Evolutionary conservation across 805 yeast species (phyloP).

Genomic region (Suhomyces xylopsoci): DNA sequence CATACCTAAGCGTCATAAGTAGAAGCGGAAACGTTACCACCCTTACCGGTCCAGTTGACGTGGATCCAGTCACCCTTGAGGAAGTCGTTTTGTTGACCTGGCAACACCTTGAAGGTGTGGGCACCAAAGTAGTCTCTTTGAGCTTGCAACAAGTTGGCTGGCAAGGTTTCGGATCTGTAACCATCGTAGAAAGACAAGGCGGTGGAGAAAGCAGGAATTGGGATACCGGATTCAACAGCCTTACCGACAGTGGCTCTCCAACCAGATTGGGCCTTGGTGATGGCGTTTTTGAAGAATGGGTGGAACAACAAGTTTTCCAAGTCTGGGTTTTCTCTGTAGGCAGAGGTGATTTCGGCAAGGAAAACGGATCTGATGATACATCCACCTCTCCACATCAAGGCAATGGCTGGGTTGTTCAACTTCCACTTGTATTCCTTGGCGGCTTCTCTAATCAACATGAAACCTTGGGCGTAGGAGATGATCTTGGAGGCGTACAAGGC

Average conservation of each 20-base stretch:
- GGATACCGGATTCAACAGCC: conserved; percentile 84
- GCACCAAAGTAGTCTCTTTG: conserved; percentile 99
- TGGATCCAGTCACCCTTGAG: conserved; percentile 81
- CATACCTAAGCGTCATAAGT: conserved; percentile 78
- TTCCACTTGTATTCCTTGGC: conserved; percentile 96
- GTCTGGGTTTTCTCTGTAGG: conserved; percentile 90
- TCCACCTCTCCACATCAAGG: conserved; percentile 99
- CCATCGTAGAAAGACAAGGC: conserved; percentile 98
- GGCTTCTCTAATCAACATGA: conserved; percentile 98
- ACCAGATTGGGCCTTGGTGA: conserved; percentile 87
- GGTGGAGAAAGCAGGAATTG: conserved; percentile 96
- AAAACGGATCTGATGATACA: conserved; percentile 98
- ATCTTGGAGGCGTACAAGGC: conserved; percentile 98
- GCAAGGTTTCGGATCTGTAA: conserved; percentile 91
- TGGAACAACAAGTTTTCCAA: conserved; percentile 94
- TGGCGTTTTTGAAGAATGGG: conserved; percentile 90
- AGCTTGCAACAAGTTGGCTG: conserved; percentile 98
- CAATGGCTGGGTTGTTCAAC: conserved; percentile 96
- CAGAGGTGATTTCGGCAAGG: conserved; percentile 94
- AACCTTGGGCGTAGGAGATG: conserved; percentile 98
- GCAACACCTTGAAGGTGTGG: conserved; percentile 95
- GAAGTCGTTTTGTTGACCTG: conserved; percentile 72
- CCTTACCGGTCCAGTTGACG: conserved; percentile 98
- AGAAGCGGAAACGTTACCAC: conserved; percentile 96
- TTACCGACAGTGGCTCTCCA: conserved; percentile 88